phyloP scores from a whole-genome alignment of 768 basidiomycete species.

The Melanogaster broomeanus region DNA sequence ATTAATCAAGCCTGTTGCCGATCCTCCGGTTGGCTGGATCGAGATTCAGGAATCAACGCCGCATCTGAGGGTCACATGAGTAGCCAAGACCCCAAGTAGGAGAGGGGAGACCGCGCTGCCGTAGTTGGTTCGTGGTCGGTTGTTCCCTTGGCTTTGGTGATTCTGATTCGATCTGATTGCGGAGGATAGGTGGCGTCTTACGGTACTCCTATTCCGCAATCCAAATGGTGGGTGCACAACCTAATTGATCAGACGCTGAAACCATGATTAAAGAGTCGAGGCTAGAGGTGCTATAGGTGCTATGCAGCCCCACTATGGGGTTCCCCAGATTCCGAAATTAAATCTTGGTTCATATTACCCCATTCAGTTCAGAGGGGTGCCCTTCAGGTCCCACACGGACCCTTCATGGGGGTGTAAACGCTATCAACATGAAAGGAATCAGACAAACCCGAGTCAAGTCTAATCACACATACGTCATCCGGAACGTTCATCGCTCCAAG shows the following conservation, averaged over 20 bases:
- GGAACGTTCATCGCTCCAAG: conserved; percentile 49
- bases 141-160: not conserved
- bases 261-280: not conserved
- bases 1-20: not conserved
- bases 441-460: conserved; percentile 4
- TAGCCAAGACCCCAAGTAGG: not conserved
- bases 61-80: not conserved
- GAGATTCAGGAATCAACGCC: conserved; percentile 1
- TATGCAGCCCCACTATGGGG: too few species aligned
- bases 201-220: conserved; percentile 6
- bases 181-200: conserved; percentile 27
- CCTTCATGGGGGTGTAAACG: conserved; percentile 53
- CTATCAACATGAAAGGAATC: conserved; percentile 32
- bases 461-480: conserved; percentile 42
- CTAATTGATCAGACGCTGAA: not conserved
- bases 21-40: conserved; percentile 3
- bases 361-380: conserved; percentile 5
- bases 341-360: conserved; percentile 7
- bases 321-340: not conserved
- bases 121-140: not conserved
- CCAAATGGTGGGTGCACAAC: not conserved
- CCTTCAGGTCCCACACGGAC: conserved; percentile 54
- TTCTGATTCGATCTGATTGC: conserved; percentile 12
- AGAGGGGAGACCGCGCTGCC: conserved; percentile 1
- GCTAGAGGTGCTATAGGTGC: not conserved